Evolutionary conservation across 352 stramenopile species (phyloP).

Genomic region (Pythium diclinum): DNA sequence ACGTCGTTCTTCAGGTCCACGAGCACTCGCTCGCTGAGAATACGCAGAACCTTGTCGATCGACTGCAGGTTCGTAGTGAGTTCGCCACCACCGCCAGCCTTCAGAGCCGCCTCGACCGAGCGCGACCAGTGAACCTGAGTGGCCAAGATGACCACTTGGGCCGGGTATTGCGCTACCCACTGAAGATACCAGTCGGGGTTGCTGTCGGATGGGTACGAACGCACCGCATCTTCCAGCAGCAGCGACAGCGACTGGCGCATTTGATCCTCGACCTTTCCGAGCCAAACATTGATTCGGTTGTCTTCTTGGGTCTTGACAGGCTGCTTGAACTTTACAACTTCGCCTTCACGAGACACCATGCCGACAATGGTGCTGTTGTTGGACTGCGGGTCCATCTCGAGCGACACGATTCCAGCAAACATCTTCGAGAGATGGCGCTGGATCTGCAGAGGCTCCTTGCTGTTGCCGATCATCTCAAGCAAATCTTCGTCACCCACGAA

Average conservation of each 20-base stretch:
- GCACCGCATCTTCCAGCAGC: slow-evolving; percentile 93
- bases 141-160: slow-evolving; percentile 98
- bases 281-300: slow-evolving; percentile 94
- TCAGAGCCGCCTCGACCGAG: slow-evolving; percentile 91
- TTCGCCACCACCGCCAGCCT: slow-evolving; percentile 41
- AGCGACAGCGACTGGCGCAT: slow-evolving; percentile 97
- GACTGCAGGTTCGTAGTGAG: slow-evolving; percentile 51
- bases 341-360: slow-evolving; percentile 99
- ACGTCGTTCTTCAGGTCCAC: slow-evolving; percentile 92
- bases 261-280: slow-evolving; percentile 94
- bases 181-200: slow-evolving; percentile 89
- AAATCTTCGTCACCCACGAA: slow-evolving; percentile 99
- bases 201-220: slow-evolving; percentile 67
- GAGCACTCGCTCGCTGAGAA: slow-evolving; percentile 96
- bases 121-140: slow-evolving; percentile 97
- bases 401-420: slow-evolving; percentile 97
- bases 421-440: slow-evolving; percentile 98
- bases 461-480: slow-evolving; percentile 99
- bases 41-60: slow-evolving; percentile 87
- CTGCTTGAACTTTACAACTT: slow-evolving; percentile 94
- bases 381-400: slow-evolving; percentile 71
- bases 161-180: slow-evolving; percentile 97
- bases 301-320: slow-evolving; percentile 91
- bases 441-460: slow-evolving; percentile 97
- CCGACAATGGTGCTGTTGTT: slow-evolving; percentile 71